These are phyloP conservation scores for Helotiales sp. DNA, from an alignment of 2,329 filamentous ascomycete genomes.

Conservation along the genomic window DNA sequence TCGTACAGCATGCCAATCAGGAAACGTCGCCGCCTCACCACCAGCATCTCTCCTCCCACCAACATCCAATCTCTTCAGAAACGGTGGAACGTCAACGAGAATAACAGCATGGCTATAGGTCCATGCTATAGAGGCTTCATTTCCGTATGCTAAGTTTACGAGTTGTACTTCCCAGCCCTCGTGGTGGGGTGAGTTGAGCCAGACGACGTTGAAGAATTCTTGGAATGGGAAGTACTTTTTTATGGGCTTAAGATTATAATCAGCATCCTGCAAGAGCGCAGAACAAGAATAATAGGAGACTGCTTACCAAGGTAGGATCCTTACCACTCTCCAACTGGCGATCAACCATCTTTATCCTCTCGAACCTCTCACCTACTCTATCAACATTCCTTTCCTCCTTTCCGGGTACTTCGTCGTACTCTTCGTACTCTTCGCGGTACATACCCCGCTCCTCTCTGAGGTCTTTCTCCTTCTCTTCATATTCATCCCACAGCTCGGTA, in stretches of 20 bases:
- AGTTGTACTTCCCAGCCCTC: conserved; percentile 16
- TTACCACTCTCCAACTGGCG: not conserved
- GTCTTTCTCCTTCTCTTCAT: not conserved
- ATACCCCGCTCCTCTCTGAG: too few relatives aligned
- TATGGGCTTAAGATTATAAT: not conserved
- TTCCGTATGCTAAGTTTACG: conserved; percentile 11
- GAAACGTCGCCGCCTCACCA: not conserved
- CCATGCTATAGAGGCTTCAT: conserved; percentile 13
- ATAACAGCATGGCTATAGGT: conserved; percentile 20
- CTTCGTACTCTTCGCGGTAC: not conserved
- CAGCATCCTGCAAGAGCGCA: not conserved
- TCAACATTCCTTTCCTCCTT: not conserved
- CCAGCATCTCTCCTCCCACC: not conserved
- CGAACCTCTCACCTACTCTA: conserved; percentile 11
- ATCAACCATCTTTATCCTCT: conserved; percentile 13
- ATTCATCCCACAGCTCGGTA: conserved; percentile 18
- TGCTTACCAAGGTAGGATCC: conserved; percentile 11
- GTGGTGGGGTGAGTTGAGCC: conserved; percentile 13
- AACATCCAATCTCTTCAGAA: not conserved
- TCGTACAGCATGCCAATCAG: not conserved
- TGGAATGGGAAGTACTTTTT: not conserved
- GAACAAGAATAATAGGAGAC: not conserved
- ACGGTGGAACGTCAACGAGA: conserved; percentile 12
- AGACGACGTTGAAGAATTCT: conserved; percentile 1
- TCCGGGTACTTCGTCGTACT: not conserved